Evolutionary conservation across 108 stramenopile species (phyloP), one percentile per base, ranked within the genome.

Genomic region (Discostella pseudostelligera): DNA sequence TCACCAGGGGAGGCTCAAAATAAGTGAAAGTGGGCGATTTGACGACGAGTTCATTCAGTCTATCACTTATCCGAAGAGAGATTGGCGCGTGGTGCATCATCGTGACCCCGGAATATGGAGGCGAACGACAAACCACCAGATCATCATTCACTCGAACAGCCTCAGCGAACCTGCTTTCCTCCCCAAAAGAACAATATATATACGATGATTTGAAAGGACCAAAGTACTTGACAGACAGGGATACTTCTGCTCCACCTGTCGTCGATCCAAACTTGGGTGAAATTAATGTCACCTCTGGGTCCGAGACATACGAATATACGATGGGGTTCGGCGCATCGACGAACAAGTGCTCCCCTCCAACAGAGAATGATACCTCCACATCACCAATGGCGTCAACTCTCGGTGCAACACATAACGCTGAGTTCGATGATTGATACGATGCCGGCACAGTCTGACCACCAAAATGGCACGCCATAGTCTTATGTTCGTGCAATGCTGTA

Each of bases 221-320:
- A 22, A 76, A 51, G 37, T 62, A 43, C 29, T 58, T 43, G 9
- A 69, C 42, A 7, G 21, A 24, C 2, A 76, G 24, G 9, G 56
- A 46, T 24, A 69, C 29, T 10, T 37, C 26, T 20, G 20, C 59
- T 59, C 62, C 62, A 39, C 75, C 62, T 11, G 25, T 61, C 11
- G 62, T 69, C 75, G 62, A 76, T 10, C 75, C 75, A 64, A 69
- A 57, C 3, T 45, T 46, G 8, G 75, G 67, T 16, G 47, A 63
- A 21, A 59, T 47, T 24, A 45, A 58, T 50, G 43, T 42, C 5
- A 69, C 62, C 28, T 21, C n/a, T 8, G 75, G 75, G 25, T 63
- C 55, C n/a, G 42, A 29, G 39, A 69, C 62, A 50, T 69, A 76
- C 8, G 40, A 12, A 35, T 56, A 76, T 50, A 42, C 25, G 25